phyloP scores from a whole-genome alignment of 1,284 basidiomycete genomes.

The Ustilago nuda region DNA sequence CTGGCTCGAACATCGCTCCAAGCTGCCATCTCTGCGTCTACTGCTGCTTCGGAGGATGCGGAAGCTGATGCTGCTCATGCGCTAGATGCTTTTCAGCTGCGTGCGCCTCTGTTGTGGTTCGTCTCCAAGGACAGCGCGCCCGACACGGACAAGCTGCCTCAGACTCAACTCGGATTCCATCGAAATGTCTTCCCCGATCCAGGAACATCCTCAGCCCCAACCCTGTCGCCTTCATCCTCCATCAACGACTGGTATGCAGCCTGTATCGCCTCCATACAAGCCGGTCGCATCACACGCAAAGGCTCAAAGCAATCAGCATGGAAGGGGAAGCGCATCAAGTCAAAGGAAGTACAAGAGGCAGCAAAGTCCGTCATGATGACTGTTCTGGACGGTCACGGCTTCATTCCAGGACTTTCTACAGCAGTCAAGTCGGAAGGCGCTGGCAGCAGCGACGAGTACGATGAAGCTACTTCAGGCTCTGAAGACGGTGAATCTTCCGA shows the following conservation, averaged over 20 bases:
- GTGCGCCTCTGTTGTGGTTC: conserved; percentile 84
- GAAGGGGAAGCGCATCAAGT: conserved; percentile 62
- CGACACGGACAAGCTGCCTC: conserved; percentile 69
- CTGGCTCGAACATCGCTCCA: conserved; percentile 45
- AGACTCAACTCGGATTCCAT: conserved; percentile 90
- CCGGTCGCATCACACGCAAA: conserved; percentile 48
- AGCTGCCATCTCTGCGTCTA: neutral
- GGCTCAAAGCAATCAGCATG: conserved; percentile 49
- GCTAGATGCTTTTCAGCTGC: conserved; percentile 69
- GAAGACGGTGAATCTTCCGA: conserved; percentile 32
- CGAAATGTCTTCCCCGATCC: conserved; percentile 77
- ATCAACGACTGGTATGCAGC: conserved; percentile 35
- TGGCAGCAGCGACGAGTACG: conserved; percentile 39
- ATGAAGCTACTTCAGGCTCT: conserved; percentile 18
- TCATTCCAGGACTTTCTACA: conserved; percentile 41
- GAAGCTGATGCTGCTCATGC: conserved; percentile 72
- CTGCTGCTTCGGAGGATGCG: conserved; percentile 18
- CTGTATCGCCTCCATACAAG: conserved; percentile 72
- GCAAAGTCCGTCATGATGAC: conserved; percentile 57
- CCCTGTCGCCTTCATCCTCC: conserved; percentile 12
- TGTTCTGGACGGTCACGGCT: conserved; percentile 59
- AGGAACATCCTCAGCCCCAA: conserved; percentile 53
- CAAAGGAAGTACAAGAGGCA: conserved; percentile 57
- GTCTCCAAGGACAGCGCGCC: conserved; percentile 74
- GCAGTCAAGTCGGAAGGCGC: conserved; percentile 22